phyloP scores from a whole-genome alignment of 1,284 basidiomycete species.

The Testicularia cyperi region DNA sequence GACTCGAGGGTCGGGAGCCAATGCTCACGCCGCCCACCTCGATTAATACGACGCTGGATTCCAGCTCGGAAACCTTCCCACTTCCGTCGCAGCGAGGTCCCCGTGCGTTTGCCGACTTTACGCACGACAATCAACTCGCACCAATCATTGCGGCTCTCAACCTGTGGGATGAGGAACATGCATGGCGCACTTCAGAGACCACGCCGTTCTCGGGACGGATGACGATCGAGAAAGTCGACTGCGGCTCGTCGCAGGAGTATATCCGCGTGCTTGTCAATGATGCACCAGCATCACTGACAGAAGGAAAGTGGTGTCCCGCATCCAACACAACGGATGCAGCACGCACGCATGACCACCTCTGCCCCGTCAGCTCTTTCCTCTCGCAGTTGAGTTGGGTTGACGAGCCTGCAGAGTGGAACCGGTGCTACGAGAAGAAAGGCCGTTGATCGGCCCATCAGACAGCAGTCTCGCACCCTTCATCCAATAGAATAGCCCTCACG shows the following conservation, averaged over 20 bases:
- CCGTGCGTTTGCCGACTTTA: constrained; percentile 27
- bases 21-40: constrained; percentile 26
- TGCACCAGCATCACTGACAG: constrained; percentile 1
- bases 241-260: constrained; percentile 4
- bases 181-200: constrained; percentile 17
- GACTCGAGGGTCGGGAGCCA: constrained; percentile 10
- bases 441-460: too few relatives aligned
- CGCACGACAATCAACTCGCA: constrained; percentile 40
- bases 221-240: constrained; percentile 22
- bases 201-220: constrained; percentile 28
- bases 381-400: constrained; percentile 19
- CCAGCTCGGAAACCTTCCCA: constrained; percentile 8
- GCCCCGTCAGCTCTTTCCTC: constrained; percentile 16
- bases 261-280: constrained; percentile 26
- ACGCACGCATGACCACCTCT: constrained; percentile 5
- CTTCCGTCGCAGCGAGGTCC: constrained; percentile 7
- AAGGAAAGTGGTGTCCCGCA: constrained; percentile 12
- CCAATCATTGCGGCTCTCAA: constrained; percentile 25
- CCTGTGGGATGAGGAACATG: constrained; percentile 7
- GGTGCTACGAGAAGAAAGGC: too few relatives aligned
- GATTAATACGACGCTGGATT: constrained; percentile 35
- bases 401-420: constrained; percentile 20
- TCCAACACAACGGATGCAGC: background rate
- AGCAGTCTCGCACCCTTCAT: too few relatives aligned
- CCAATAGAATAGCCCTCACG: too few relatives aligned